These are phyloP conservation scores for Jamesozyma hellenica DNA, from an alignment of 805 yeast genomes.

Conservation along the genomic window DNA sequence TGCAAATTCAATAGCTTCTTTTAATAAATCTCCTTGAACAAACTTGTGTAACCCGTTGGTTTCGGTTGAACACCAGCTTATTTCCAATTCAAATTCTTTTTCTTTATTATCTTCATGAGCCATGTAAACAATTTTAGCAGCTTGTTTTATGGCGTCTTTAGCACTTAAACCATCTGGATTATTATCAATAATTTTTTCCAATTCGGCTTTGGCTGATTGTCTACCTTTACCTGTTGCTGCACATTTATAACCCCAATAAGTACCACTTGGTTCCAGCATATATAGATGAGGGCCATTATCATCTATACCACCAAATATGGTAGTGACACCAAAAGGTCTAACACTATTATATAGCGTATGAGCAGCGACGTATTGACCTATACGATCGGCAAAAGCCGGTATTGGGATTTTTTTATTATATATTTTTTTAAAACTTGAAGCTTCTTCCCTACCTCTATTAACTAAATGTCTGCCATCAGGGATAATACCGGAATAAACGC, in stretches of 20 bases:
- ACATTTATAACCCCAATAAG: slow-evolving; percentile 94
- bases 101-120: slow-evolving; percentile 98
- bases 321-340: slow-evolving; percentile 91
- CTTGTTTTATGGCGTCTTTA: slow-evolving; percentile 80
- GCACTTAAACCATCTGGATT: slow-evolving; percentile 46
- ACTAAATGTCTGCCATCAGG: slow-evolving; percentile 97
- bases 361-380: slow-evolving; percentile 88
- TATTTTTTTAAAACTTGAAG: slow-evolving; percentile 61
- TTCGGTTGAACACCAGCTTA: slow-evolving; percentile 77
- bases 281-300: slow-evolving; percentile 83
- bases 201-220: slow-evolving; percentile 93
- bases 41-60: slow-evolving; percentile 72
- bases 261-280: slow-evolving; percentile 96
- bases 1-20: slow-evolving; percentile 78
- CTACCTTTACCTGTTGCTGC: slow-evolving; percentile 98
- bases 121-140: slow-evolving; percentile 82
- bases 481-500: slow-evolving; percentile 85
- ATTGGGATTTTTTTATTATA: slow-evolving; percentile 72
- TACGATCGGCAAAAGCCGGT: slow-evolving; percentile 72
- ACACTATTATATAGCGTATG: slow-evolving; percentile 94
- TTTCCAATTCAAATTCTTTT: slow-evolving; percentile 90
- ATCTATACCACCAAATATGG: slow-evolving; percentile 91
- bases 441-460: slow-evolving; percentile 85
- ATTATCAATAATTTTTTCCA: slow-evolving; percentile 61
- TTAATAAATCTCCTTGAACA: slow-evolving; percentile 69